Percentiles rank a stretch among this genome's conserved stretches.
These are phyloP conservation scores for Ganoderma boninense DNA, from an alignment of 1,284 basidiomycete genomes.

Conservation along the genomic window DNA sequence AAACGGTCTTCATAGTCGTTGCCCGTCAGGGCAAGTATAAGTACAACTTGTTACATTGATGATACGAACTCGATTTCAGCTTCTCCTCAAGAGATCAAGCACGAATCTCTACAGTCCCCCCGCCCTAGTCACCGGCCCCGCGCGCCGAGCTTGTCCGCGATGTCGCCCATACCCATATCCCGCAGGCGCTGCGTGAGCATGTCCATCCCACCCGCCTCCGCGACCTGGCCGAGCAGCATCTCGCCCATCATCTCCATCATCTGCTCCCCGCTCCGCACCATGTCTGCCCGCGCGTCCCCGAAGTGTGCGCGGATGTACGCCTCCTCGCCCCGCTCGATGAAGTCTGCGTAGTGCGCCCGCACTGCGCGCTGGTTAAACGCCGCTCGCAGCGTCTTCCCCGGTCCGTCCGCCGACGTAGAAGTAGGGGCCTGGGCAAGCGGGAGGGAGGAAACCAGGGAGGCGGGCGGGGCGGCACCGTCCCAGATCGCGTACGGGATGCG, in stretches of 20 bases:
- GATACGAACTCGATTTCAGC: too few species aligned
- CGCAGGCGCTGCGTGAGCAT: conserved; percentile 17
- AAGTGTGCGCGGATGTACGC: conserved; percentile 22
- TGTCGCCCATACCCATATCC: conserved; percentile 16
- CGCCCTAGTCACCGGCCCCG: background rate
- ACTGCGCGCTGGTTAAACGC: conserved; percentile 20
- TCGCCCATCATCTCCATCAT: conserved; percentile 21
- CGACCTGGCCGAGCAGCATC: conserved; percentile 21
- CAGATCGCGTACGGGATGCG: conserved; percentile 18
- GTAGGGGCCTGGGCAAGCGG: conserved; percentile 4
- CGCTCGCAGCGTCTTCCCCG: conserved; percentile 6
- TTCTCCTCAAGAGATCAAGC: too few species aligned
- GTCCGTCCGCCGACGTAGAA: background rate
- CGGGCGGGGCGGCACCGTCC: conserved; percentile 14
- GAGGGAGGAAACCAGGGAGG: conserved; percentile 11
- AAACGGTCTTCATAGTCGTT: too few species aligned
- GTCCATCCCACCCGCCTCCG: conserved; percentile 20
- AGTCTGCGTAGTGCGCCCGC: conserved; percentile 21
- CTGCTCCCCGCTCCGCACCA: background rate
- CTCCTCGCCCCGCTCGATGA: conserved; percentile 22
- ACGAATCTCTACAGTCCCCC: too few species aligned
- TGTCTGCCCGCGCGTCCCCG: conserved; percentile 18
- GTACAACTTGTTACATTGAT: too few species aligned
- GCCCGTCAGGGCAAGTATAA: too few species aligned
- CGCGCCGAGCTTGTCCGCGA: conserved; percentile 25